Evolutionary conservation across 2,329 filamentous ascomycete species (phyloP).

Genomic region (Calycina marina): DNA sequence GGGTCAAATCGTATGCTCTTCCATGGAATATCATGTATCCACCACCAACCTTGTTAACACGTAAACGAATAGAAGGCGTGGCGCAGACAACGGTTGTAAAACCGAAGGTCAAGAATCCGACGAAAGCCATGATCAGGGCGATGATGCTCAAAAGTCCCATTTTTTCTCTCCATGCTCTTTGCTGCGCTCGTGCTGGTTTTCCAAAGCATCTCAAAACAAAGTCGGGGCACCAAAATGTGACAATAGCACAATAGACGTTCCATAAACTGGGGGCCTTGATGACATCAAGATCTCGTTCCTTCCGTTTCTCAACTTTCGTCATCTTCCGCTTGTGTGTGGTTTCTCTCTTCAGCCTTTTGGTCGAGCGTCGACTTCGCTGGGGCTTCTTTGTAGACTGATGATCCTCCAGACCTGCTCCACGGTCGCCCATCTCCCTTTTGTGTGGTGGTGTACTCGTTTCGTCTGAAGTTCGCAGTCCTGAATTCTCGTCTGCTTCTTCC

Average conservation of each 20-base stretch:
- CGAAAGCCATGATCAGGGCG: conserved; percentile 68
- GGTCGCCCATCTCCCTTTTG: neutral
- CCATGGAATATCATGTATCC: conserved; percentile 98
- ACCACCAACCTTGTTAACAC: conserved; percentile 63
- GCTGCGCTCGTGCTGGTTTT: conserved; percentile 71
- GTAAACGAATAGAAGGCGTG: conserved; percentile 51
- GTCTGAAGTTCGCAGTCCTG: conserved; percentile 19
- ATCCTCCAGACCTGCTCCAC: conserved; percentile 4
- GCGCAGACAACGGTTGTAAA: conserved; percentile 85
- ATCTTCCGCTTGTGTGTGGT: conserved; percentile 36
- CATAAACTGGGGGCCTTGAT: conserved; percentile 74
- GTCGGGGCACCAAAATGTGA: conserved; percentile 91
- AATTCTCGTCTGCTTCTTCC: conserved; percentile 18
- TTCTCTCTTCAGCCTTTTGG: conserved; percentile 16
- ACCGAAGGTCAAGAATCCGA: conserved; percentile 92
- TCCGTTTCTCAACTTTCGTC: conserved; percentile 42
- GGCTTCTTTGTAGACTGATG: conserved; percentile 12
- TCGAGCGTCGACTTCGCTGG: conserved; percentile 9
- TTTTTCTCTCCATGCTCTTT: conserved; percentile 93
- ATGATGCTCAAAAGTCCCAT: conserved; percentile 95
- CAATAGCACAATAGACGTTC: conserved; percentile 86
- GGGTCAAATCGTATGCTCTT: conserved; percentile 68
- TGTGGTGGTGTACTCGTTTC: conserved; percentile 17
- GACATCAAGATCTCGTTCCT: conserved; percentile 44
- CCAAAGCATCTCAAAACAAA: conserved; percentile 75